phyloP scores from a whole-genome alignment of 805 yeast species.

The Wickerhamomyces alni region DNA sequence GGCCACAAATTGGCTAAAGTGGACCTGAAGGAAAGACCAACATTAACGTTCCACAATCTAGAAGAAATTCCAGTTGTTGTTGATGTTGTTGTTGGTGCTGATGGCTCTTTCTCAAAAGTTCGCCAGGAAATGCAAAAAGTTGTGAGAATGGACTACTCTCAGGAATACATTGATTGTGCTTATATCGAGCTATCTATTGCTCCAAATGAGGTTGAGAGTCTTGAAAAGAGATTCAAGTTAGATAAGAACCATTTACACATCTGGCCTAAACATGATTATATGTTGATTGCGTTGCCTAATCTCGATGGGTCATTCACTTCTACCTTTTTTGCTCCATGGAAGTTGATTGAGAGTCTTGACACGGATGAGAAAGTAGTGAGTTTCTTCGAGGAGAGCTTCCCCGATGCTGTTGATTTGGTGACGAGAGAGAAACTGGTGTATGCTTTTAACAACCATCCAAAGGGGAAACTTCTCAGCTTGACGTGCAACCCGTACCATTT shows the following conservation, averaged over 20 bases:
- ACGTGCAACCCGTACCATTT: slow-evolving; percentile 65
- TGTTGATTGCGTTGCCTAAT: slow-evolving; percentile 89
- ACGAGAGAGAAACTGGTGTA: slow-evolving; percentile 48
- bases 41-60: slow-evolving; percentile 17
- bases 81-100: slow-evolving; percentile 75
- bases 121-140: slow-evolving; percentile 62
- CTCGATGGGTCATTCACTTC: slow-evolving; percentile 82
- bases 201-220: slow-evolving; percentile 29
- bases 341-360: slow-evolving; percentile 47
- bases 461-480: slow-evolving; percentile 73
- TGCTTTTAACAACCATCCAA: slow-evolving; percentile 56
- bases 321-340: slow-evolving; percentile 83
- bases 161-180: slow-evolving; percentile 77
- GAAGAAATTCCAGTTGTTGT: slow-evolving; percentile 22
- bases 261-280: slow-evolving; percentile 84
- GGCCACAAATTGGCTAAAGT: slow-evolving; percentile 48
- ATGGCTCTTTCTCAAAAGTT: slow-evolving; percentile 76
- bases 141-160: slow-evolving; percentile 63
- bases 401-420: slow-evolving; percentile 67
- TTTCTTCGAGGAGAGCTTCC: slow-evolving; percentile 59
- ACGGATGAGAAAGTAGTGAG: slow-evolving; percentile 36
- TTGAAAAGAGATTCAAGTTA: slow-evolving; percentile 30
- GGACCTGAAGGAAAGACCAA: slow-evolving; percentile 25
- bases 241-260: slow-evolving; percentile 77
- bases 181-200: slow-evolving; percentile 80